Conservation (phyloP, 768 basidiomycete genomes). For the Leucocoprinus leucothites region DNA sequence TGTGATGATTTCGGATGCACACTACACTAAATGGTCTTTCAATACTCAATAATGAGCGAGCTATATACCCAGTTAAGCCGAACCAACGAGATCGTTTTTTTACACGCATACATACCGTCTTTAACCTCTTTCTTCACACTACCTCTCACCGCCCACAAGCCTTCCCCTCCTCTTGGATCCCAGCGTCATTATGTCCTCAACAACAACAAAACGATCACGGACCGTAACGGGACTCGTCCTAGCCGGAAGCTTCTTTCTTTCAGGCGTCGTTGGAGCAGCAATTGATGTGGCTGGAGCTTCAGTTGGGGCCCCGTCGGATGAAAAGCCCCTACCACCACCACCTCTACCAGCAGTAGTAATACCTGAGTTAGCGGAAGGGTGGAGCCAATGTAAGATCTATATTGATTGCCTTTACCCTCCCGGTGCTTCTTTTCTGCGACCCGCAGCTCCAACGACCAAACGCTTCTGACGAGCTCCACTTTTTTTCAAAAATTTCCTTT, state of each 20-base stretch:
- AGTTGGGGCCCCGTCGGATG: no score
- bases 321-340: no score
- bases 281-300: neutral
- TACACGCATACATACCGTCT: no score
- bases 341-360: neutral
- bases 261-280: neutral
- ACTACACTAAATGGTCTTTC: no score
- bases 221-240: neutral
- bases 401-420: neutral
- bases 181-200: neutral
- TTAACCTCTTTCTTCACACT: neutral
- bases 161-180: neutral
- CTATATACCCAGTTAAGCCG: no score
- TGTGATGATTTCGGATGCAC: neutral
- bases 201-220: neutral
- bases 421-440: neutral
- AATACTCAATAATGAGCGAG: neutral
- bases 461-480: neutral
- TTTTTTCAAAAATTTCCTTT: neutral
- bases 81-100: no score
- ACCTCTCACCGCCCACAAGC: neutral
- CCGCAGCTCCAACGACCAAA: neutral
- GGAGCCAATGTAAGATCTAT: conserved; percentile 9
- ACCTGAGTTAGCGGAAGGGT: neutral
- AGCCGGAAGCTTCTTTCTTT: neutral